Base-by-base conservation (phyloP, 352 stramenopile species). In the Globisporangium emineosum region DNA sequence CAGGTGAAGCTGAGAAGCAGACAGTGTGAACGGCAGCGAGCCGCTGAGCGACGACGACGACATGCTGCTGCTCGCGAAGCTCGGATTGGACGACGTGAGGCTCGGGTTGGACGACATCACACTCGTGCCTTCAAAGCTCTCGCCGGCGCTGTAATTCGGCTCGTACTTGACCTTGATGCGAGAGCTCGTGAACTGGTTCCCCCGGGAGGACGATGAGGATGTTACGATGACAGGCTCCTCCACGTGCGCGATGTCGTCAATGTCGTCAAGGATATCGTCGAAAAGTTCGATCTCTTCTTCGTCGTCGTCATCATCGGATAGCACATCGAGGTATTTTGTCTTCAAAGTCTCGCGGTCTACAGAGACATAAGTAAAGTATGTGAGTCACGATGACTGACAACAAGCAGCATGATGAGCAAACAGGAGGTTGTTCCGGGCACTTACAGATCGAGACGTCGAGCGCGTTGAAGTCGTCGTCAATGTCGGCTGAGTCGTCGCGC, bases 291-390 rank as follows among this genome's bases (percentile, higher is more conserved):
- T 33, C 4, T 53, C 32, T 21, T 61, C 43, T 21, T 47, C 59
- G 25, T 63, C 59, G 25, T 63, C 52, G 1, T 77, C 67, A 7
- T 69, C 67, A 30, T 77, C 67, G 23, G 67, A 77, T 33, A 69
- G 60, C 35, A 65, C 65, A 19, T 77, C 70, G 19, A 68, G 61
- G 43, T 69, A 63, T 19, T 67, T 68, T 25, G 45, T 56, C 21
- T 56, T 65, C 51, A 71, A 32, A 8, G 70, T 70, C 37, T 66
- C 60, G 13, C 60, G 60, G 33, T 66, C 57, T 63, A 25, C 10
- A 27, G 15, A 45, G 5, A 8, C 1, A 57, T 6, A 43, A 4
- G 51, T 19, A 33, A 43, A 19, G 19, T 5, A 51, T 51, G 43
- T 51, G 13, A 17, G 40, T 47, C 6, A 12, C 15, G 15, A 40